Evolutionary conservation across 176 grass and related monocot genomes (phyloP), one percentile per base, ranked within the genome.

Genomic region (Zea luxurians): DNA sequence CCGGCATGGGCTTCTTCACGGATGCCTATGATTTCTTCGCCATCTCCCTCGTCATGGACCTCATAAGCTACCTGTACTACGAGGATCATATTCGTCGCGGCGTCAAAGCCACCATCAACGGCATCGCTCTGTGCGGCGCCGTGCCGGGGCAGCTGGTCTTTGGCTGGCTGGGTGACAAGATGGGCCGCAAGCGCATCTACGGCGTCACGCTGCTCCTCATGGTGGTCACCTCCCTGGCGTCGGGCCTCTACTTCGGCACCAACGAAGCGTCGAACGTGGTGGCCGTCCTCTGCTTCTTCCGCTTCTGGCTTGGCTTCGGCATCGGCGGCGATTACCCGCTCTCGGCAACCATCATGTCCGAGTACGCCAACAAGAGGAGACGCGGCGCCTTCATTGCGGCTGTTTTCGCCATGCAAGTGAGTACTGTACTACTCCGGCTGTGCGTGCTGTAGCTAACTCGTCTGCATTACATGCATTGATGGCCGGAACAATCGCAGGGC

Each of bases 131-230:
- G 49, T 47, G 68, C 37, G 86, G 86, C 13, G 66, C 78, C 10
- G 53, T 80, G 41, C 66, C 27, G 0, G 88, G 88, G 8, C 81
- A 87, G 60, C 66, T 91, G 18, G 65, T 91, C 61, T 87, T 91
- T 61, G 89, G 89, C 2, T 91, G 84, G 84, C 71, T 91, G 0
- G 89, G 89, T 15, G 88, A 90, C 74, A 90, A 80, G 88, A 42
- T 86, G 6, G 88, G 88, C 2, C 80, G 83, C 37, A 90, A 90
- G 65, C 53, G 13, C 43, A 48, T 84, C 43, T 84, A 84, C 2
- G 82, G 73, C 36, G 13, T 84, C 65, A 68, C 65, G 7, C 44
- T 84, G 7, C 7, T 42, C 11, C 74, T 84, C 54, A 85, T 87
- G 68, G 70, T 82, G 17, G 48, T 20, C 65, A 81, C 71, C 41